A percentile compares a stretch with the other conserved stretches of the same genome.
Conservation (phyloP, 2,329 filamentous ascomycete species). For the Alternaria infectoria region DNA sequence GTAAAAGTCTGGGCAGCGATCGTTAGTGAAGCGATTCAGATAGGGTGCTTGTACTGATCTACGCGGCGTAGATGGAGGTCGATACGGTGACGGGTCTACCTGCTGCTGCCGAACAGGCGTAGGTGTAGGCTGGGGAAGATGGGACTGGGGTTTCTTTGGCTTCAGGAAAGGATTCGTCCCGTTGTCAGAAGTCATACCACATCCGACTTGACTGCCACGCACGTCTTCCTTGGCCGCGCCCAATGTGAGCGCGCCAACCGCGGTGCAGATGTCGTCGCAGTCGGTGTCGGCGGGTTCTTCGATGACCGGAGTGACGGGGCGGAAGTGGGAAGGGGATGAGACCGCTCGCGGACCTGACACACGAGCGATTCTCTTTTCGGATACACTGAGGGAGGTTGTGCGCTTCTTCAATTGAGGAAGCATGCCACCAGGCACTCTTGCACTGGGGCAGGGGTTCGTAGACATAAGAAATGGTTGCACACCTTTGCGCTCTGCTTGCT, state of each 20-base stretch:
- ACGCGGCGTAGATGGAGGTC: slow-evolving; percentile 26
- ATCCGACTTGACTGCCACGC: slow-evolving; percentile 28
- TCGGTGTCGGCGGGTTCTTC: slow-evolving; percentile 40
- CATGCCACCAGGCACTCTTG: slow-evolving; percentile 40
- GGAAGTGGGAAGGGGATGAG: slow-evolving; percentile 33
- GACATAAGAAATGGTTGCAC: slow-evolving; percentile 51
- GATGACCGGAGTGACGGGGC: slow-evolving; percentile 30
- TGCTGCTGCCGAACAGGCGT: slow-evolving; percentile 26
- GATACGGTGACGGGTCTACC: slow-evolving; percentile 14
- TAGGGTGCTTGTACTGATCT: slow-evolving; percentile 59
- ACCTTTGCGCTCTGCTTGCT: slow-evolving; percentile 54
- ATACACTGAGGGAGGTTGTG: slow-evolving; percentile 22
- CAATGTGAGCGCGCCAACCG: slow-evolving; percentile 35
- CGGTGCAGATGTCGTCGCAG: slow-evolving; percentile 33
- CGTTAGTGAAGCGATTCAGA: slow-evolving; percentile 77
- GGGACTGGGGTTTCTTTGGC: slow-evolving; percentile 24
- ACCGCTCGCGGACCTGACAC: slow-evolving; percentile 24
- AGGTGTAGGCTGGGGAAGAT: slow-evolving; percentile 33
- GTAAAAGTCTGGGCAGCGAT: slow-evolving; percentile 74
- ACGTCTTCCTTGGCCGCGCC: slow-evolving; percentile 25
- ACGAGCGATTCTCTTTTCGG: slow-evolving; percentile 19
- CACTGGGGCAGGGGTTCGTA: slow-evolving; percentile 35
- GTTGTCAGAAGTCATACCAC: slow-evolving; percentile 38
- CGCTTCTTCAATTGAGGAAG: slow-evolving; percentile 25
- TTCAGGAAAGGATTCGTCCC: slow-evolving; percentile 30